Base-by-base conservation (phyloP, 2,329 filamentous ascomycete species). In the Colletotrichum tabaci region DNA sequence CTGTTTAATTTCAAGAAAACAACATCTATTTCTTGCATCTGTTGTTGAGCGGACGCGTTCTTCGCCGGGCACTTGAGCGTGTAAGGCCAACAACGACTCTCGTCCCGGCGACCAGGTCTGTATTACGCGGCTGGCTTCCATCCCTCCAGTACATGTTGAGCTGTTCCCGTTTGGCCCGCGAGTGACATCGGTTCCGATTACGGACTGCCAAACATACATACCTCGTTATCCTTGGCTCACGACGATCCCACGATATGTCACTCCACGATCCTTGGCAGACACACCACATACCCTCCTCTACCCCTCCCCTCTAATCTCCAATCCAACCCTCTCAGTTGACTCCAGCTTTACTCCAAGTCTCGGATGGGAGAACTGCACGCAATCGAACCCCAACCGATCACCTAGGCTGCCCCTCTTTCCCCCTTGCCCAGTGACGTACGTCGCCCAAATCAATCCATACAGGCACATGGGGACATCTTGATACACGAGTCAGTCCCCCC, bases 361-460 rank as follows among this genome's bases (percentile, higher is more conserved):
- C 35, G 46, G 50, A 52, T n/a, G 18, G 9, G n/a, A n/a, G 5
- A 8, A 12, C 26, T 49, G 44, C 44, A 23, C n/a, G 18, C 15
- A 50, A 23, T 26, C 21, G 47, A 38, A 62, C 35, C 46, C 60
- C 46, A 52, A 52, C n/a, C 18, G 60, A 62, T 62, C 60, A 62
- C 15, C 60, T 4, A 30, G 30, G 53, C 53, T 56, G 5, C 18
- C 35, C 23, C 50, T 38, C 50, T 21, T 23, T 18, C n/a, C 44
- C 35, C 60, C 60, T 62, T 52, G 60, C 35, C 30, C 5, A n/a
- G n/a, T 62, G 60, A 62, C 60, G 60, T 62, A 62, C 46, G 18
- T 18, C 35, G 35, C n/a, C 46, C 46, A 21, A 15, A 10, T 62
- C 46, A 18, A 50, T 50, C n/a, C 46, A 18, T 9, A 21, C 30